Conservation (phyloP, 257 asterid genomes). For the Lycium barbarum region DNA sequence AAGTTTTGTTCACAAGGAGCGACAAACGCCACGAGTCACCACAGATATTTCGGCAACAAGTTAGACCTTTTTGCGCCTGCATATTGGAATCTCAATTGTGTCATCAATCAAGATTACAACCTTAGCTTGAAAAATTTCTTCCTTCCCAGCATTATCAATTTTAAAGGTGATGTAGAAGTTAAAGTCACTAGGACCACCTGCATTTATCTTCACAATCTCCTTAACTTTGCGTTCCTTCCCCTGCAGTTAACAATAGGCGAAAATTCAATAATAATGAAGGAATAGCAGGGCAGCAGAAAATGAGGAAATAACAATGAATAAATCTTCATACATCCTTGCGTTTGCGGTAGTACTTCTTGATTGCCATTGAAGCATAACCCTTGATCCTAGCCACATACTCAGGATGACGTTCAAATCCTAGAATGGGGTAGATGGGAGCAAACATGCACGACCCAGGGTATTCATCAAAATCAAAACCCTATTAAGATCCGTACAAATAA, state of each 20-base stretch:
- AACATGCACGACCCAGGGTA: not conserved
- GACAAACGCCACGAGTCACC: not conserved
- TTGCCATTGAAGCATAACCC: conserved; percentile 11
- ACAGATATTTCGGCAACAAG: not conserved
- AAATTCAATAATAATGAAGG: not conserved
- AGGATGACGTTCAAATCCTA: not conserved
- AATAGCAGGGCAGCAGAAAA: not conserved
- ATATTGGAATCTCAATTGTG: not conserved
- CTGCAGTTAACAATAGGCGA: not conserved
- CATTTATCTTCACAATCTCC: not conserved
- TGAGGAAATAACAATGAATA: not conserved
- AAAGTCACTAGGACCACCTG: not conserved
- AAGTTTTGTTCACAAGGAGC: not conserved
- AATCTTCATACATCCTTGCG: not conserved
- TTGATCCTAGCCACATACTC: not conserved
- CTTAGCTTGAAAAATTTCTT: not conserved
- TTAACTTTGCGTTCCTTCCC: not conserved
- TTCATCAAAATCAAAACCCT: not conserved
- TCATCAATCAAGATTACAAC: not conserved
- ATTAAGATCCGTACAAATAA: too few relatives aligned
- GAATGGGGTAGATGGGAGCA: not conserved
- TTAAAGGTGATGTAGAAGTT: not conserved
- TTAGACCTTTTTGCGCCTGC: not conserved
- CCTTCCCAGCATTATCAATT: not conserved
- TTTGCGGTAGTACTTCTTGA: not conserved